phyloP scores from a whole-genome alignment of 257 asterid genomes.

The Schizonepeta tenuifolia region DNA sequence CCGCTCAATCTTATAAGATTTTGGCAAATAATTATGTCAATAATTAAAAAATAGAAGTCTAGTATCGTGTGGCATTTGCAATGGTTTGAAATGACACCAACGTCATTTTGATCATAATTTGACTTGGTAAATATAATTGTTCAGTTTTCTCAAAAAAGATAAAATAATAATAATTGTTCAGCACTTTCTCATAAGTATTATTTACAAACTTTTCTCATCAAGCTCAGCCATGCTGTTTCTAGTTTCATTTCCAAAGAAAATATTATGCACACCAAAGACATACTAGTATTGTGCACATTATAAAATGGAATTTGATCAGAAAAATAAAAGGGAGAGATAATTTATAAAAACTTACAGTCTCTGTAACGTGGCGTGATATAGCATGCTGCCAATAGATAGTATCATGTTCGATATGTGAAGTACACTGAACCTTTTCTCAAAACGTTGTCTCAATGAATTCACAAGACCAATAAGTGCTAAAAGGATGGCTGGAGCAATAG shows the following conservation, averaged over 20 bases:
- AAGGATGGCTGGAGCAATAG: constrained; percentile 76
- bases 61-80: background rate
- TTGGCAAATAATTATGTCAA: background rate
- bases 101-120: background rate
- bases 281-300: constrained; percentile 79
- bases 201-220: background rate
- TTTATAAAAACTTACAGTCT: constrained; percentile 64
- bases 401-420: constrained; percentile 89
- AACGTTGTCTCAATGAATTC: constrained; percentile 76
- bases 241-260: background rate
- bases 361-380: constrained; percentile 90
- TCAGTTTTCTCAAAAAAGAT: no score
- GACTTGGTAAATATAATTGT: background rate
- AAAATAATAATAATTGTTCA: no score
- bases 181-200: no score
- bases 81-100: background rate
- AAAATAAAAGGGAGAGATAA: constrained; percentile 1
- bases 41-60: background rate
- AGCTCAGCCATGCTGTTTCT: background rate
- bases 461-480: constrained; percentile 84
- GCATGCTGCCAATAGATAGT: constrained; percentile 90
- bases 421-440: constrained; percentile 91
- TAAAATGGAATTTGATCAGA: constrained; percentile 42
- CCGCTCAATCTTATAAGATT: background rate
- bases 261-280: constrained; percentile 33